Conservation (phyloP, 2,329 filamentous ascomycete species). For the Xylariaceae sp. region DNA sequence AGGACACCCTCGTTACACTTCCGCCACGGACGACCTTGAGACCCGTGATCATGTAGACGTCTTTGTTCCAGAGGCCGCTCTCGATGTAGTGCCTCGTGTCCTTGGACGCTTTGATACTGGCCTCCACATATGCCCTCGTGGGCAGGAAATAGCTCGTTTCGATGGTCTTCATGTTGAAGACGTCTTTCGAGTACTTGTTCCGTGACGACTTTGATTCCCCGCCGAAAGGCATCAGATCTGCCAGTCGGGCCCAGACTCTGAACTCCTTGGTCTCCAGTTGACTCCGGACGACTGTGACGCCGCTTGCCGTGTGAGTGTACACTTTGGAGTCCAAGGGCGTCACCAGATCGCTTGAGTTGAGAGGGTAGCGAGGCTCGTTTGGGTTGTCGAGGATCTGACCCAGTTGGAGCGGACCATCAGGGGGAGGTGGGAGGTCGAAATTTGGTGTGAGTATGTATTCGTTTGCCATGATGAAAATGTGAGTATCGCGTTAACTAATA, state of each 20-base stretch:
- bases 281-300: background rate
- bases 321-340: background rate
- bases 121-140: background rate
- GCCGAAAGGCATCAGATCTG: background rate
- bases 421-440: background rate
- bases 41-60: background rate
- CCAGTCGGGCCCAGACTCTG: background rate
- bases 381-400: background rate
- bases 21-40: background rate
- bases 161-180: background rate
- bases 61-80: background rate
- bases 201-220: background rate
- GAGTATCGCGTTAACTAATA: background rate
- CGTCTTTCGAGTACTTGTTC: background rate
- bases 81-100: background rate
- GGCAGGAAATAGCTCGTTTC: background rate
- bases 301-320: background rate
- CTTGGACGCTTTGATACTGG: background rate
- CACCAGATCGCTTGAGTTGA: background rate
- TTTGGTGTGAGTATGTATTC: background rate
- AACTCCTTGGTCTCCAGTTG: background rate
- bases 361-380: background rate
- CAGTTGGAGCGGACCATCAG: background rate
- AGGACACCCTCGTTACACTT: background rate
- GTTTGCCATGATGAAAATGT: background rate